Evolutionary conservation across 495 filamentous ascomycete species (phyloP).

Genomic region (Aspergillus heteromorphus): DNA sequence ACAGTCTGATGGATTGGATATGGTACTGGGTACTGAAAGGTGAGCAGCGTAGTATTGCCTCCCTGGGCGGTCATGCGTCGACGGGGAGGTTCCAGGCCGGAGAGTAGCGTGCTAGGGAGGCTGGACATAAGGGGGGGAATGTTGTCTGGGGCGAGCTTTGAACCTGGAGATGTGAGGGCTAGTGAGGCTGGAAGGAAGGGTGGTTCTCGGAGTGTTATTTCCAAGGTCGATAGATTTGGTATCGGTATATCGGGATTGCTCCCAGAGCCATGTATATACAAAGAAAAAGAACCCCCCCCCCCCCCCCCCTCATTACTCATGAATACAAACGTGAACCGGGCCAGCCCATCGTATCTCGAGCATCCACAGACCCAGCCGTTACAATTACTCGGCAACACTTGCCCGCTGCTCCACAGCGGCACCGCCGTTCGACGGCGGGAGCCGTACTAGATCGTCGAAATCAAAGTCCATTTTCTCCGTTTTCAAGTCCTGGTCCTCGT

Average conservation of each 20-base stretch:
- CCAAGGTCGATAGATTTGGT: too few relatives aligned
- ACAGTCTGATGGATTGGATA: too few relatives aligned
- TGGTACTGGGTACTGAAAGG: too few relatives aligned
- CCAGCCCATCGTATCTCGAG: neutral
- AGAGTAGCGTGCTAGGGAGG: slow-evolving; percentile 40
- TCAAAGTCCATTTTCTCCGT: neutral
- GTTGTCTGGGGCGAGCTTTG: slow-evolving; percentile 37
- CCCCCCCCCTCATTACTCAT: neutral
- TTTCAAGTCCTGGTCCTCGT: neutral
- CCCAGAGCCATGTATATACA: neutral
- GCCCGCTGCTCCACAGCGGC: neutral
- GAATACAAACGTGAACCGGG: neutral
- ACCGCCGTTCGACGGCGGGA: neutral
- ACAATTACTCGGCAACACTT: neutral
- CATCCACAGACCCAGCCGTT: neutral
- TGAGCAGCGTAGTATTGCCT: slow-evolving; percentile 45
- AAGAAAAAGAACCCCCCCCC: too few relatives aligned
- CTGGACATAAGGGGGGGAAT: slow-evolving; percentile 41
- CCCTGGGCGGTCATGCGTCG: slow-evolving; percentile 49
- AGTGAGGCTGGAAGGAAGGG: slow-evolving; percentile 46
- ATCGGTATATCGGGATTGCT: too few relatives aligned
- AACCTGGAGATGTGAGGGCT: slow-evolving; percentile 40
- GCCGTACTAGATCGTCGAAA: neutral
- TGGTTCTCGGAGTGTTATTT: neutral
- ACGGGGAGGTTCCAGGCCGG: slow-evolving; percentile 44